phyloP scores from a whole-genome alignment of 768 basidiomycete species.

The Lanmaoa pseudosensibilis region DNA sequence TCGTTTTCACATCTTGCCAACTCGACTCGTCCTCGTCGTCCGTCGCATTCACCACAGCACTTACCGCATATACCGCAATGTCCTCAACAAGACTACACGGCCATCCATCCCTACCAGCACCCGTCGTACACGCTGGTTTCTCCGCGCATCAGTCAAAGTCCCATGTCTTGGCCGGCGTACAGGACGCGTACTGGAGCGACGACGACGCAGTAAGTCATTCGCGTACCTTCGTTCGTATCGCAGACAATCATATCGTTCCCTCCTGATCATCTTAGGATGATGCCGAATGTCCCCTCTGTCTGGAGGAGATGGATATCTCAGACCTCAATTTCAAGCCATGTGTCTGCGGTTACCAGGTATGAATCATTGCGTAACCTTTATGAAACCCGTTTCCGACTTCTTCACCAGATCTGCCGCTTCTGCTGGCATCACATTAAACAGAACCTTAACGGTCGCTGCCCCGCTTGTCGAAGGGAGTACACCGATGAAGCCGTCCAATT shows the following conservation, averaged over 20 bases:
- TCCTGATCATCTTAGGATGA: slow-evolving; percentile 70
- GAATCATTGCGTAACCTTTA: slow-evolving; percentile 17
- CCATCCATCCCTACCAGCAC: slow-evolving; percentile 68
- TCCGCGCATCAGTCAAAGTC: slow-evolving; percentile 79
- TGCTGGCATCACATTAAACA: slow-evolving; percentile 99
- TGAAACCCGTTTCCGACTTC: slow-evolving; percentile 15
- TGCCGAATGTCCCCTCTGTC: slow-evolving; percentile 95
- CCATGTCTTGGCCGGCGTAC: slow-evolving; percentile 83
- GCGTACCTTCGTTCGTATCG: slow-evolving; percentile 1
- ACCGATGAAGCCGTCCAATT: slow-evolving; percentile 93
- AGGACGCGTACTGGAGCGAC: slow-evolving; percentile 97
- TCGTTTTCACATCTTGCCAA: slow-evolving; percentile 16
- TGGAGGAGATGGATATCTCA: slow-evolving; percentile 98
- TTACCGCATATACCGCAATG: slow-evolving; percentile 34
- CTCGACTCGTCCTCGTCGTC: slow-evolving; percentile 22
- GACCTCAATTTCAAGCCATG: slow-evolving; percentile 99
- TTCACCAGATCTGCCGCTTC: slow-evolving; percentile 90
- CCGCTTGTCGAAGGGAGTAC: slow-evolving; percentile 92
- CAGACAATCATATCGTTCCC: slow-evolving; percentile 15
- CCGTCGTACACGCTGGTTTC: slow-evolving; percentile 69
- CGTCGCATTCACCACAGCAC: slow-evolving; percentile 5
- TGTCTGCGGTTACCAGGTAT: slow-evolving; percentile 95
- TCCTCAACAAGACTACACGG: slow-evolving; percentile 55
- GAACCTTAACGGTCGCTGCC: slow-evolving; percentile 94
- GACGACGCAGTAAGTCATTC: slow-evolving; percentile 69